A percentile compares a stretch with the other conserved stretches of the same genome.
phyloP scores from a whole-genome alignment of 208 protist species.

The Trypanosoma scelopori region DNA sequence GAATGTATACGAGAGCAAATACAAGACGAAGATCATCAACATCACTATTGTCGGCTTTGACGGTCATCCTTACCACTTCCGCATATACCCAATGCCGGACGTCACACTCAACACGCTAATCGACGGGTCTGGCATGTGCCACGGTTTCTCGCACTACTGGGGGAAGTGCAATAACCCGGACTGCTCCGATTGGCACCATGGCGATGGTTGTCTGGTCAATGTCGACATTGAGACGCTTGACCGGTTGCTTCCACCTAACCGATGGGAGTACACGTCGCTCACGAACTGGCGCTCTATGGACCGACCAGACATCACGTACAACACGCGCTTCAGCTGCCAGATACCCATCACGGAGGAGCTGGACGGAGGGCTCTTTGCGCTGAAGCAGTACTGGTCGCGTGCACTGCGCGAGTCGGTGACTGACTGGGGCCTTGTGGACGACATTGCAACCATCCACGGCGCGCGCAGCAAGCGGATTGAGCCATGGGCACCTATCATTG shows the following conservation, averaged over 20 bases:
- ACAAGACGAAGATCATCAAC: constrained; percentile 85
- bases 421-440: constrained; percentile 80
- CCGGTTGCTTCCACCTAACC: constrained; percentile 75
- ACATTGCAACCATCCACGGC: constrained; percentile 59
- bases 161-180: constrained; percentile 90
- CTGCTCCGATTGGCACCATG: constrained; percentile 88
- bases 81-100: constrained; percentile 87
- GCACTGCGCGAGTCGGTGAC: constrained; percentile 75
- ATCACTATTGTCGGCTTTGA: constrained; percentile 86
- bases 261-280: constrained; percentile 90
- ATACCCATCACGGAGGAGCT: constrained; percentile 84
- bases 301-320: constrained; percentile 83
- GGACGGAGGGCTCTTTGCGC: constrained; percentile 82
- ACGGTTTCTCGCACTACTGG: constrained; percentile 78
- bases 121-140: constrained; percentile 89
- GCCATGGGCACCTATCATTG: constrained; percentile 87
- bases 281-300: constrained; percentile 73
- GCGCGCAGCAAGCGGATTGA: constrained; percentile 84
- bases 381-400: constrained; percentile 87
- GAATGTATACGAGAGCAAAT: constrained; percentile 63
- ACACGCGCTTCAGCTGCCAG: constrained; percentile 90
- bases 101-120: constrained; percentile 90
- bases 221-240: constrained; percentile 90
- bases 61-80: constrained; percentile 89
- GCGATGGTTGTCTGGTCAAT: constrained; percentile 89